Evolutionary conservation across 306 rosid genomes (phyloP).

Genomic region (Trichosanthes truncata): DNA sequence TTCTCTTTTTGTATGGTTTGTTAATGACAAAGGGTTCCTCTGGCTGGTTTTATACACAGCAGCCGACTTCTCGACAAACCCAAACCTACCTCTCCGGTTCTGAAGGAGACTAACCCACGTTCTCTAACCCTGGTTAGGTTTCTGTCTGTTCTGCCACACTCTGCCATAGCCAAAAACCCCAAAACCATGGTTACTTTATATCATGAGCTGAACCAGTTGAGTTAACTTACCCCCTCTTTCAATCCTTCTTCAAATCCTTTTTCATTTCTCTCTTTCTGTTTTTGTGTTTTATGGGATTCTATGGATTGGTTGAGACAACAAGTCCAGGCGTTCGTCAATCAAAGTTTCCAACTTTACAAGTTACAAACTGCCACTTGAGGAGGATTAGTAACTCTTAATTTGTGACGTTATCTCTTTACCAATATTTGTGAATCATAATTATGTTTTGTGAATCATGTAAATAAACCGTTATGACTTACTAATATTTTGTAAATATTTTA

Average conservation of each 20-base stretch:
- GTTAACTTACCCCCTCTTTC: not conserved
- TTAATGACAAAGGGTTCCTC: not conserved
- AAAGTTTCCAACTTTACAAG: not conserved
- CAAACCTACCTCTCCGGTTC: not conserved
- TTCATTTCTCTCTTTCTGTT: not conserved
- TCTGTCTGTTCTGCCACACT: conserved; percentile 16
- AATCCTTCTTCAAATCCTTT: too few relatives aligned
- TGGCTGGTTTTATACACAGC: conserved; percentile 1
- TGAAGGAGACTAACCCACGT: conserved; percentile 14
- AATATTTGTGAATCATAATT: too few relatives aligned
- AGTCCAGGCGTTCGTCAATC: not conserved
- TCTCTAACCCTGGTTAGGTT: conserved; percentile 45
- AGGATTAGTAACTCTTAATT: not conserved
- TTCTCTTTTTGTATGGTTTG: not conserved
- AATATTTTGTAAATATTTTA: too few relatives aligned
- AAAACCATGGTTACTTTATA: conserved; percentile 51
- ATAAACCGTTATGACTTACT: too few relatives aligned
- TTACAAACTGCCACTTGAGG: not conserved
- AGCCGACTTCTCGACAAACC: conserved; percentile 7
- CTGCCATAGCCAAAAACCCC: not conserved
- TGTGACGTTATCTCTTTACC: too few relatives aligned
- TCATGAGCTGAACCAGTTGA: not conserved
- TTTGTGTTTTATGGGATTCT: not conserved
- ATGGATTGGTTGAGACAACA: not conserved
- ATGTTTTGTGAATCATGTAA: too few relatives aligned